These are phyloP conservation scores for Clarireedia sp. DNA, from an alignment of 2,329 filamentous ascomycete genomes.

Conservation along the genomic window DNA sequence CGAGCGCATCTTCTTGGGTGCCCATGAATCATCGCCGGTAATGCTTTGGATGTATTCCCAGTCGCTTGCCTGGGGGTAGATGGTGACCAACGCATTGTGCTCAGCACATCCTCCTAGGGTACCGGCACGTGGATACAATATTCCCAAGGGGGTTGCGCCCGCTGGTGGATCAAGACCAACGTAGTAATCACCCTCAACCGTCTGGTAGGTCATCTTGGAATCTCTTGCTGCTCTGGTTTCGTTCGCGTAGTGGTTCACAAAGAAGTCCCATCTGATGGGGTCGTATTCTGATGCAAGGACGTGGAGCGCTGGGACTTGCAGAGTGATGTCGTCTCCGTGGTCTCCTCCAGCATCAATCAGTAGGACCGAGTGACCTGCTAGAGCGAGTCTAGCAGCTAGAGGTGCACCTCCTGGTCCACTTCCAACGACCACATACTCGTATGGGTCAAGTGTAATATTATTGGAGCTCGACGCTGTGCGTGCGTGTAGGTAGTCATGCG, in stretches of 20 bases:
- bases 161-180: conserved; percentile 21
- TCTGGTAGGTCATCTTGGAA: conserved; percentile 31
- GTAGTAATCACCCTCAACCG: conserved; percentile 19
- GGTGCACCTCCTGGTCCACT: conserved; percentile 45
- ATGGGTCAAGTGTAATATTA: conserved; percentile 1
- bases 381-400: conserved; percentile 41
- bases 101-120: conserved; percentile 25
- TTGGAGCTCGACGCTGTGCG: neutral
- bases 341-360: conserved; percentile 47
- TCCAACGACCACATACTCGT: conserved; percentile 47
- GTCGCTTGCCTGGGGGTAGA: conserved; percentile 17
- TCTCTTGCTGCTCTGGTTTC: conserved; percentile 12
- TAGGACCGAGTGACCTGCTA: conserved; percentile 42
- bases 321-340: conserved; percentile 31
- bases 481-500: neutral
- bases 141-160: conserved; percentile 21
- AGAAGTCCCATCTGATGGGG: conserved; percentile 39
- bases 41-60: conserved; percentile 20
- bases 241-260: conserved; percentile 17
- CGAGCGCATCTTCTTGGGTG: conserved; percentile 32
- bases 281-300: neutral
- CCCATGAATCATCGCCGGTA: conserved; percentile 22
- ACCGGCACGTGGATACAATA: conserved; percentile 27
- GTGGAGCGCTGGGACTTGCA: neutral
- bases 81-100: conserved; percentile 19